Evolutionary conservation across 1,284 basidiomycete genomes (phyloP).

Genomic region (Austroboletus niveus): DNA sequence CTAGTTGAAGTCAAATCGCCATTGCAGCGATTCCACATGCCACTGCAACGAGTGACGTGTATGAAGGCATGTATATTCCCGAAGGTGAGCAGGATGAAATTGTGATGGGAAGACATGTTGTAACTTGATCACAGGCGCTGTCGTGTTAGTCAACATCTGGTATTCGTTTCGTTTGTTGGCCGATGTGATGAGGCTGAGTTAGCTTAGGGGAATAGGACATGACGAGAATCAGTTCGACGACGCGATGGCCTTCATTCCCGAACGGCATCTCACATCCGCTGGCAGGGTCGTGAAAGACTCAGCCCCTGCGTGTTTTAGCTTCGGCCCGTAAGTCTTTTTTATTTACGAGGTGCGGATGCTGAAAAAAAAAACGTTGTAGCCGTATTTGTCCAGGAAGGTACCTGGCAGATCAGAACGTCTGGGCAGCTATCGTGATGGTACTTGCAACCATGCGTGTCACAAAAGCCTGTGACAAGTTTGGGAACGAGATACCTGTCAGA

Average conservation of each 20-base stretch:
- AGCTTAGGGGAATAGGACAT: slow-evolving; percentile 23
- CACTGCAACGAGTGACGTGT: slow-evolving; percentile 26
- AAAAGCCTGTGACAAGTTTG: slow-evolving; percentile 18
- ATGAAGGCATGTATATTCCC: slow-evolving; percentile 33
- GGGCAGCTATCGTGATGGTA: slow-evolving; percentile 23
- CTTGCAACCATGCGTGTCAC: slow-evolving; percentile 21
- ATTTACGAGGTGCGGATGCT: not conserved
- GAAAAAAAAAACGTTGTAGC: slow-evolving; percentile 6
- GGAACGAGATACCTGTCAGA: slow-evolving; percentile 24
- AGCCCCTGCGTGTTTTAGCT: slow-evolving; percentile 17
- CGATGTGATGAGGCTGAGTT: slow-evolving; percentile 4
- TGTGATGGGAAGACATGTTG: not conserved
- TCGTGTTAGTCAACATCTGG: slow-evolving; percentile 29
- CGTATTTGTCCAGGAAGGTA: slow-evolving; percentile 26
- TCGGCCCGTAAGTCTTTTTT: slow-evolving; percentile 23
- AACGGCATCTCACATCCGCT: slow-evolving; percentile 22
- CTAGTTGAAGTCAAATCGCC: not conserved
- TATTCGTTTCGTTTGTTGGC: slow-evolving; percentile 7
- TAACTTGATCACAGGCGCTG: slow-evolving; percentile 14
- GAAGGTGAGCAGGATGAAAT: slow-evolving; percentile 21
- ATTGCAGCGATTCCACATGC: slow-evolving; percentile 26
- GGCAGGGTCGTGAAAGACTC: slow-evolving; percentile 12
- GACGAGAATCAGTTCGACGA: slow-evolving; percentile 24
- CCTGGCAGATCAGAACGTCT: slow-evolving; percentile 25
- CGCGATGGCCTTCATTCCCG: slow-evolving; percentile 26